Evolutionary conservation across 495 filamentous ascomycete genomes (phyloP), one percentile per base, ranked within the genome.

Genomic region (Aspergillus carlsbadensis): DNA sequence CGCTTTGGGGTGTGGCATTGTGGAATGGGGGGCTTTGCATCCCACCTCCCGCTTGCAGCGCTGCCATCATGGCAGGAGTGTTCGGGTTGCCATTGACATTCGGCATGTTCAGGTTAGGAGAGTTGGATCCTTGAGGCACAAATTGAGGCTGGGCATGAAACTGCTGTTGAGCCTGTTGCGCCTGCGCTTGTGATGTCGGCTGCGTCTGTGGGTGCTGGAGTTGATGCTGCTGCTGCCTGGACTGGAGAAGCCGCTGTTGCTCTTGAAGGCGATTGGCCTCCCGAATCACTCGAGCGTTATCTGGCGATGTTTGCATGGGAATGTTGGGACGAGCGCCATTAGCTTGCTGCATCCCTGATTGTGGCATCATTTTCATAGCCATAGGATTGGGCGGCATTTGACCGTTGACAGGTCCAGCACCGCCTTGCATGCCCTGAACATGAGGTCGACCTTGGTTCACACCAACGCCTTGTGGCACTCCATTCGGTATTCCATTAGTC

Each of bases 301-400:
- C 82, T 5, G 83, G 77, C 26, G 79, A 74, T 41, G 78, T 69
- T 53, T 78, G 78, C 42, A 79, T 76, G 6, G 83, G 79, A 62
- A 88, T 74, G 13, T 85, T 70, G 79, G 84, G 61, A 73, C 85
- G 67, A 75, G 83, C 62, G 80, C 78, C 52, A 69, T 78, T 65
- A 73, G 77, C 68, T 43, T 78, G 73, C 44, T 87, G 85, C 77
- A 95, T 90, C 31, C 85, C 85, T 39, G 86, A 76, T 60, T 86
- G 89, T 42, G 87, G 85, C 57, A 92, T 78, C 62, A 84, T 83
- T 61, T 87, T 85, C 76, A 87, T 82, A 22, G 78, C 78, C 68
- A 88, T 81, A 8, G 72, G 59, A 52, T 79, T 72, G 55, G 79
- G 51, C 60, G 81, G 60, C 73, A 87, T 59, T 73, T 81, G 66